Base-by-base conservation (phyloP, 169 alveolate genomes). In the Babesia caballi region DNA sequence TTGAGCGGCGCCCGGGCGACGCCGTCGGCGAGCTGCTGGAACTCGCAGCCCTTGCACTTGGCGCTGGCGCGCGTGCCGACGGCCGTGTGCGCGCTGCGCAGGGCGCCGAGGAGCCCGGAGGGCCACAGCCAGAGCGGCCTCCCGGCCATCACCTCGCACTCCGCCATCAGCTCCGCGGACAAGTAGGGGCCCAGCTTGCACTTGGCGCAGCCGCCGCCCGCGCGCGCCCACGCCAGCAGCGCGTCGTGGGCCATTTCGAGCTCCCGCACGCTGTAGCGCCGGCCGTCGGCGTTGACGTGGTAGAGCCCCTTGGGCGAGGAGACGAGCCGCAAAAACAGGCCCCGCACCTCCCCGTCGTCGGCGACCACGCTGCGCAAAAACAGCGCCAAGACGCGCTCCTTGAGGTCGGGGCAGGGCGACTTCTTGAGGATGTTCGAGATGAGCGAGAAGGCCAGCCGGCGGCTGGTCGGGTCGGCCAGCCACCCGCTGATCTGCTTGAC, bases 111-210 rank as follows among this genome's bases (percentile, higher is more conserved):
- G 35, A 76, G 59, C 28, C 66, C 71, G 30, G 3, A 3, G 17
- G 83, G 84, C 88, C 88, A 80, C 49, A 70, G 88, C 88, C 88
- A 80, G 9, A 80, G 32, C 7, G 88, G 88, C 27, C 83, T 40
- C 35, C 36, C 38, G 23, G 67, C 53, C 69, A 69, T 28, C 8
- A 23, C 21, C 19, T 54, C 41, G 35, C 69, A 56, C 27, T 76
- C 72, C 36, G 23, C 52, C 3, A 61, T 47, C 1, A 54, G 8
- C 11, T 66, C 67, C 15, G 12, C 28, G 25, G 49, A 11, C 4
- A 54, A 66, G 49, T 42, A 33, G 15, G 82, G 51, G 25, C 56
- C 74, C 1, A 41, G 14, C 35, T 17, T 30, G 42, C 66, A 47
- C 40, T 30, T 23, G 51, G 60, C 4, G 12, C 66, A 41, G 12